phyloP scores from a whole-genome alignment of 306 rosid species.

The Malus sieversii region DNA sequence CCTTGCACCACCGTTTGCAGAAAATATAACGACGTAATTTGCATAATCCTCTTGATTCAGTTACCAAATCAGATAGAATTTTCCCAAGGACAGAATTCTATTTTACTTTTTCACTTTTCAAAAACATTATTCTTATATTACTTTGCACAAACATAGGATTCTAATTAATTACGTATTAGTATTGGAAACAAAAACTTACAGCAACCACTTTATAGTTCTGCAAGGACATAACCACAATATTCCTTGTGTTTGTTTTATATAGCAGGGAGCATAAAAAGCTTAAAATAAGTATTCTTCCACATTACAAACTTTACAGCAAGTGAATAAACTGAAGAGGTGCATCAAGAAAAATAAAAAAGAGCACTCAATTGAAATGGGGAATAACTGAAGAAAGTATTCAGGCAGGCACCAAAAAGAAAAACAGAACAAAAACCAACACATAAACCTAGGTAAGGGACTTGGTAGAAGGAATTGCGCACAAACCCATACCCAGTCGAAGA shows the following conservation, averaged over 20 bases:
- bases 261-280: too few relatives aligned
- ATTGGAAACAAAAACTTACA: background rate
- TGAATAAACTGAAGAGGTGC: background rate
- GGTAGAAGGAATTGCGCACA: background rate
- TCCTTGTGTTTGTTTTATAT: too few relatives aligned
- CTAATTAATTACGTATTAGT: background rate
- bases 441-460: background rate
- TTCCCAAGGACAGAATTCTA: background rate
- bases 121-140: background rate
- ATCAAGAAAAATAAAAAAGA: background rate
- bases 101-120: background rate
- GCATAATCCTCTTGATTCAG: background rate
- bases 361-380: background rate
- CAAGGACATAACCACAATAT: background rate
- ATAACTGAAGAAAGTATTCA: background rate
- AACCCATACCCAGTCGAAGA: background rate
- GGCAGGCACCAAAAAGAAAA: background rate
- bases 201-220: background rate
- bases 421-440: background rate
- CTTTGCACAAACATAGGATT: background rate
- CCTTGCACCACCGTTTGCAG: background rate
- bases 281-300: background rate
- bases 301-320: background rate
- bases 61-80: background rate
- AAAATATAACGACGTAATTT: background rate